These are phyloP conservation scores for Alternaria sp. DNA, from an alignment of 2,329 filamentous ascomycete genomes.

Conservation along the genomic window DNA sequence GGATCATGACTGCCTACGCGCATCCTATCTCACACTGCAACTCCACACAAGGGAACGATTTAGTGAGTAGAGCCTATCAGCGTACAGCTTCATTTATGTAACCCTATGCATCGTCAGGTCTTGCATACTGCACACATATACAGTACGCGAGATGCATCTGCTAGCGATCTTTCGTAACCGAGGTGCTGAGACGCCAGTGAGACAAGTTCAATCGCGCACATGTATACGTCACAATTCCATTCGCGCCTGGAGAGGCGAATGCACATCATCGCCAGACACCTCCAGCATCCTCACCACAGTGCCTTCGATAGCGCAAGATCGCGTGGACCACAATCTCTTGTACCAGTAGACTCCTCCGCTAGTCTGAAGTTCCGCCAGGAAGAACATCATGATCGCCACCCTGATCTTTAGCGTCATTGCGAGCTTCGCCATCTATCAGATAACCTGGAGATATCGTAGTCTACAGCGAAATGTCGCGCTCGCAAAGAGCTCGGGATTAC, in stretches of 20 bases:
- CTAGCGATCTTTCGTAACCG: slow-evolving; percentile 7
- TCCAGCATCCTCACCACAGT: background rate
- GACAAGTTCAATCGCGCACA: slow-evolving; percentile 20
- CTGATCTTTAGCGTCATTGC: slow-evolving; percentile 38
- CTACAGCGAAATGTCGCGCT: slow-evolving; percentile 54
- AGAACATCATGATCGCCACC: slow-evolving; percentile 34
- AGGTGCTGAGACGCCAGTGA: slow-evolving; percentile 44
- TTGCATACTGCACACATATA: slow-evolving; percentile 2
- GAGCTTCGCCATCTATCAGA: slow-evolving; percentile 43
- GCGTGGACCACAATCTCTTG: background rate
- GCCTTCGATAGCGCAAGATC: background rate
- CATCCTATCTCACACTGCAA: background rate
- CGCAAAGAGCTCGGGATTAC: slow-evolving; percentile 58
- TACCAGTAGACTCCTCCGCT: background rate
- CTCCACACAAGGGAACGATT: background rate
- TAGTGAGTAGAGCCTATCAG: background rate
- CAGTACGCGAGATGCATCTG: slow-evolving; percentile 7
- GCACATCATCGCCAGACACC: slow-evolving; percentile 6
- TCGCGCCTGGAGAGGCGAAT: slow-evolving; percentile 12
- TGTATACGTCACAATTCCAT: slow-evolving; percentile 36
- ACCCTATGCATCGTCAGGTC: background rate
- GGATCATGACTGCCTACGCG: slow-evolving; percentile 1
- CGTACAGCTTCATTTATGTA: background rate
- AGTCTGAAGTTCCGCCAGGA: slow-evolving; percentile 3
- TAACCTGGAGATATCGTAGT: slow-evolving; percentile 46